A percentile compares a stretch with the other conserved stretches of the same genome.
phyloP scores from a whole-genome alignment of 805 yeast species.

The Torulaspora franciscae region DNA sequence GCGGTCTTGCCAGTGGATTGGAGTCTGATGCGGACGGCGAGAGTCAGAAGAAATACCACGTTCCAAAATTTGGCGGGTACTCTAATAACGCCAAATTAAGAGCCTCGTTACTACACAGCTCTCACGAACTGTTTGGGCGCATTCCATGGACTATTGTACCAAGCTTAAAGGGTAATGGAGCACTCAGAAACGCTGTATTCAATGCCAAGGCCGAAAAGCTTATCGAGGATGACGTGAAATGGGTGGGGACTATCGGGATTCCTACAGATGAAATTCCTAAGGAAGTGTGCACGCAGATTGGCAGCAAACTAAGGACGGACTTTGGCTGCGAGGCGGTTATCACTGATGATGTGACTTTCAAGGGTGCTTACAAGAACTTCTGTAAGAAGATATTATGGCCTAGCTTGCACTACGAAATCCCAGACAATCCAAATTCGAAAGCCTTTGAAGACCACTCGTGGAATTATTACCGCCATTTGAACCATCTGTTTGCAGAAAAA shows the following conservation, averaged over 20 bases:
- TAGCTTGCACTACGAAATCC: constrained; percentile 86
- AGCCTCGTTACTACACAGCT: constrained; percentile 35
- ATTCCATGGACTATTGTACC: constrained; percentile 73
- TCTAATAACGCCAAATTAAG: constrained; percentile 54
- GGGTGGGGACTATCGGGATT: constrained; percentile 93
- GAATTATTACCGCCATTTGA: constrained; percentile 72
- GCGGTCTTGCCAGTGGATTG: constrained; percentile 12
- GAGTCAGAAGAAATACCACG: constrained; percentile 22
- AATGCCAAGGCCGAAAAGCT: constrained; percentile 46
- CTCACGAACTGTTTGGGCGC: constrained; percentile 38
- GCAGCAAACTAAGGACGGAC: constrained; percentile 41
- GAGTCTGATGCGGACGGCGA: constrained; percentile 26
- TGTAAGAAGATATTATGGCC: constrained; percentile 98
- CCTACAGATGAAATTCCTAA: constrained; percentile 79
- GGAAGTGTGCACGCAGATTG: constrained; percentile 50
- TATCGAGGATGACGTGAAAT: constrained; percentile 41
- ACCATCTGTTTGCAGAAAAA: constrained; percentile 74
- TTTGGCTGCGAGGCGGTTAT: constrained; percentile 62
- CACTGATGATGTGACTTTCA: constrained; percentile 72
- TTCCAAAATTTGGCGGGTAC: constrained; percentile 64
- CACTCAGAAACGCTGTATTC: constrained; percentile 76
- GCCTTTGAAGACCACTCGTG: constrained; percentile 96
- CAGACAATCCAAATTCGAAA: constrained; percentile 88
- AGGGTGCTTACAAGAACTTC: constrained; percentile 86
- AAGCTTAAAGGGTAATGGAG: constrained; percentile 78